Evolutionary conservation across 768 basidiomycete genomes (phyloP), one percentile per base, ranked within the genome.

Genomic region (Boletus pseudopeckii): DNA sequence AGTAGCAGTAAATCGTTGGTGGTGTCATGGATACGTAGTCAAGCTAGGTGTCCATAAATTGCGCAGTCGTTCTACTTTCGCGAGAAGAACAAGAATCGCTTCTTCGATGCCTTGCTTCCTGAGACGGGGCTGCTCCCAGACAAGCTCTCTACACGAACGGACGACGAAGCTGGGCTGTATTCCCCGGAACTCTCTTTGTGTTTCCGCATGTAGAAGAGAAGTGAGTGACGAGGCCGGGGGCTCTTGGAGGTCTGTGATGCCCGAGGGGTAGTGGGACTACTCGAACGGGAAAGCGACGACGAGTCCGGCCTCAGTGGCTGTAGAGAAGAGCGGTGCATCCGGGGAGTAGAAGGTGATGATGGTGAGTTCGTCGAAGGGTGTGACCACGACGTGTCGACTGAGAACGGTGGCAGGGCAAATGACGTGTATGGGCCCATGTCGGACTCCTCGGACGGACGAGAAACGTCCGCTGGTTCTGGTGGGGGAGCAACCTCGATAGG

Each of bases 181-280:
- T 65, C 60, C 26, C 22, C 57, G 15, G 55, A 52, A 28, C 34
- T 17, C 5, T 57, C 64, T 39, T 54, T 58, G 36, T 50, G 54
- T 56, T 65, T 71, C 46, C 69, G 69, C 63, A 67, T 69, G 52
- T 67, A 64, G 56, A 71, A 69, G 34, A 69, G 54, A 15, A 69
- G 61, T 0, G 68, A 71, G 32, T 63, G 59, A 5, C 66, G 63
- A 14, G 54, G 18, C 33, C 62, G 66, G 46, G 68, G 64, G 24
- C 65, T 57, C n/a, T 64, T 60, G 53, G 62, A 67, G 46, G n/a
- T 55, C 38, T 66, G 59, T 17, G 57, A 63, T n/a, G 60, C 56
- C 42, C 59, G 60, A 48, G 67, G 56, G 1, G 63, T 67, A 18
- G 68, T 67, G 7, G 67, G 69, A 10, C 59, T 69, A 22, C 68